phyloP scores from a whole-genome alignment of 768 basidiomycete species.

The Lactifluus subvellereus region DNA sequence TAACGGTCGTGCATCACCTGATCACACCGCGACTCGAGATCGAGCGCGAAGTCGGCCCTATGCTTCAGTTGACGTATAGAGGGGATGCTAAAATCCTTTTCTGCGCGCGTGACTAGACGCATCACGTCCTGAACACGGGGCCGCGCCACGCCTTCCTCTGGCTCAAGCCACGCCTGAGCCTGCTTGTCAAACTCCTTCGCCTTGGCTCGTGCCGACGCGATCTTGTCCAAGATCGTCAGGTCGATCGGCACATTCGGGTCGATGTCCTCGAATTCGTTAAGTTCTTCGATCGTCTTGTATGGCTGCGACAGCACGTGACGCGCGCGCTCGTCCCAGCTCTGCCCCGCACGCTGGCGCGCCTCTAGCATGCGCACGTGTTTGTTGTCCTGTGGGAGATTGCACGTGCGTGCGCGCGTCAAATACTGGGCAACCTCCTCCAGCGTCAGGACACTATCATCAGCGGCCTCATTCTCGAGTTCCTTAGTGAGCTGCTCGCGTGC shows the following conservation, averaged over 20 bases:
- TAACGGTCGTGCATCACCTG: slow-evolving; percentile 63
- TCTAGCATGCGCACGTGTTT: slow-evolving; percentile 58
- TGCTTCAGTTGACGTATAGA: slow-evolving; percentile 61
- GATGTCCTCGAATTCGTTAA: slow-evolving; percentile 65
- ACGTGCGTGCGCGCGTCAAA: slow-evolving; percentile 62
- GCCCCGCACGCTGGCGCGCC: slow-evolving; percentile 58
- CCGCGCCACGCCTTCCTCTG: slow-evolving; percentile 47
- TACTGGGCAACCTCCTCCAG: slow-evolving; percentile 74
- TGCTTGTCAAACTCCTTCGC: slow-evolving; percentile 78
- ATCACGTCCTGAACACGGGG: slow-evolving; percentile 67
- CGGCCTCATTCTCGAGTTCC: slow-evolving; percentile 61
- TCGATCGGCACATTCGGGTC: slow-evolving; percentile 68
- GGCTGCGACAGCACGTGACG: slow-evolving; percentile 59
- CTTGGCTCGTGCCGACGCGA: slow-evolving; percentile 58
- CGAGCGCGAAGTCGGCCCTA: slow-evolving; percentile 69
- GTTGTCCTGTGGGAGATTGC: slow-evolving; percentile 60
- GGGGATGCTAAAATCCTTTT: slow-evolving; percentile 71
- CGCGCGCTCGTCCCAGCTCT: slow-evolving; percentile 73
- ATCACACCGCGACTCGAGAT: slow-evolving; percentile 72
- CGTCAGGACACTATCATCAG: slow-evolving; percentile 63
- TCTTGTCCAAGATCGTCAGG: slow-evolving; percentile 53
- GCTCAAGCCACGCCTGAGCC: slow-evolving; percentile 62
- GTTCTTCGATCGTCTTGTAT: slow-evolving; percentile 67
- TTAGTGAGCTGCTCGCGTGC: slow-evolving; percentile 69
- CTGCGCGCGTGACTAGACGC: slow-evolving; percentile 60